Evolutionary conservation across 768 basidiomycete species (phyloP), one percentile per base, ranked within the genome.

Genomic region (Asterophora lycoperdoides): DNA sequence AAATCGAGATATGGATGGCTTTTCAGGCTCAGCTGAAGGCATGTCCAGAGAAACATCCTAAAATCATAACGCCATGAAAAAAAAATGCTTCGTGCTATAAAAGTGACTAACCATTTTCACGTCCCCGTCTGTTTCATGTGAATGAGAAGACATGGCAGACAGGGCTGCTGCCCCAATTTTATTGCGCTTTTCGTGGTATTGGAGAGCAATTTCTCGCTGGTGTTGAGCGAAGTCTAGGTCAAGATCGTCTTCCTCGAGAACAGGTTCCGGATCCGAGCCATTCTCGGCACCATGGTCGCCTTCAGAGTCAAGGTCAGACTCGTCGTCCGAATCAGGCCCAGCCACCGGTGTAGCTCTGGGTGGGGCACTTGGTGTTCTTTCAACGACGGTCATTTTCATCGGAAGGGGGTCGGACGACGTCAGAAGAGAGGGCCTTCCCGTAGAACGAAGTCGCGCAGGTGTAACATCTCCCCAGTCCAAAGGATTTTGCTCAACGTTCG

Each of bases 131-230:
- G 68, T 67, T 30, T 70, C 68, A 49, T 75, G 73, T 18, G 67
- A 64, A 54, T 76, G 76, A 5, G 70, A 68, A 43, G 68, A 67
- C 71, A 86, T 73, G 8, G 75, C 77, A 34, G 69, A 68, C 11
- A 76, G 68, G 37, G 79, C 76, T 39, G 75, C 76, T 33, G 75
- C 68, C 1, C 81, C 80, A 43, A 89, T 74, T 14, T 68, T 68
- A 30, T 64, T 66, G 41, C 85, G 79, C 60, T 81, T 85, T 54
- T 74, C 67, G 61, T 84, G 73, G 59, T 91, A 90, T 54, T 81
- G 81, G 35, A 89, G 58, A 14, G 83, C 81, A 55, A 90, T 76
- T 61, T 89, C 87, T 23, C 86, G 81, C 54, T 89, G 84, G 56
- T 86, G 84, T 44, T 71, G 77, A 18, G 79, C 83, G 41, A 70